These are phyloP conservation scores for Nigrospora sphaerica DNA, from an alignment of 2,329 filamentous ascomycete genomes.

Conservation along the genomic window DNA sequence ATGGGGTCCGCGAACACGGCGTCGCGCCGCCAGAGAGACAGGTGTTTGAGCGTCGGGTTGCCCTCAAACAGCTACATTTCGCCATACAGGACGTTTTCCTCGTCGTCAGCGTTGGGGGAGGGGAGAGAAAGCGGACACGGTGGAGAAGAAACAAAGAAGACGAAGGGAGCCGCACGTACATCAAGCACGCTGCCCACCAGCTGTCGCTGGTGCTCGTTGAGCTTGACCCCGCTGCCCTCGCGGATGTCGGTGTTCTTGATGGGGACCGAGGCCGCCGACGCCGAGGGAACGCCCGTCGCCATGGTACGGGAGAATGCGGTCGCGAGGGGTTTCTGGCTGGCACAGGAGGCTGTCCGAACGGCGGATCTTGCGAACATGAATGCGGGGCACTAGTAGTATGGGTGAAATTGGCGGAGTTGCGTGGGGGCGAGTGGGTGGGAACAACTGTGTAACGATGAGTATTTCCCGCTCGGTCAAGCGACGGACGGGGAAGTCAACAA, in stretches of 20 bases:
- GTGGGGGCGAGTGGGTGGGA: too few relatives aligned
- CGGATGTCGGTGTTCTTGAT: constrained; percentile 50
- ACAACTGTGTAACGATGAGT: too few relatives aligned
- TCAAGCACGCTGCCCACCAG: constrained; percentile 53
- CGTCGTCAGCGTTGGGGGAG: not conserved
- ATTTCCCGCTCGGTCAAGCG: too few relatives aligned
- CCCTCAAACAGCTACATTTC: constrained; percentile 47
- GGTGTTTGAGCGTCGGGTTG: constrained; percentile 49
- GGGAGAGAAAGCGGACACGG: not conserved
- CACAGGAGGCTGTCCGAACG: too few relatives aligned
- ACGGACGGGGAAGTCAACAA: too few relatives aligned
- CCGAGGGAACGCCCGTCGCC: constrained; percentile 18
- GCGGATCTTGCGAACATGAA: too few relatives aligned
- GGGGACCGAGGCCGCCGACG: constrained; percentile 18
- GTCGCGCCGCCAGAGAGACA: constrained; percentile 51
- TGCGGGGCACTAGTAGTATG: too few relatives aligned
- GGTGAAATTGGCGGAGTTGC: too few relatives aligned
- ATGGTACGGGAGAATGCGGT: constrained; percentile 8
- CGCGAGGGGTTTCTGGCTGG: too few relatives aligned
- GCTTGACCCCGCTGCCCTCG: constrained; percentile 39
- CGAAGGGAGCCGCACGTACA: constrained; percentile 16
- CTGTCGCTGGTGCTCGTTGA: constrained; percentile 42
- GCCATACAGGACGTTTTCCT: not conserved
- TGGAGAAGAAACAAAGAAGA: not conserved
- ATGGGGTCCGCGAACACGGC: constrained; percentile 53